These are phyloP conservation scores for Rosa chinensis DNA, from an alignment of 306 rosid species.

Conservation along the genomic window DNA sequence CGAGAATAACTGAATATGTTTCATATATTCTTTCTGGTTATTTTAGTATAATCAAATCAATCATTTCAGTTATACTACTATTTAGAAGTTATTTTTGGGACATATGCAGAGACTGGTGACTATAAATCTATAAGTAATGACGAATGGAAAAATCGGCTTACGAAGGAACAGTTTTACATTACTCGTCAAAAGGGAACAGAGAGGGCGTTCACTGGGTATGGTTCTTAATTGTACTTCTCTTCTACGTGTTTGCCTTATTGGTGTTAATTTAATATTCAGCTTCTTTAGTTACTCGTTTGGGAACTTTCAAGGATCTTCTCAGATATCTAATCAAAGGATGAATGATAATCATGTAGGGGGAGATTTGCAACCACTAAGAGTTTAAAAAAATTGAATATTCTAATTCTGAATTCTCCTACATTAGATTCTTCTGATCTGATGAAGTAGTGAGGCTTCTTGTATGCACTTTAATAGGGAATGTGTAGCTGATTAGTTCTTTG, in stretches of 20 bases:
- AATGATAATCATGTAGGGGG: not conserved
- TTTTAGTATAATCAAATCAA: not conserved
- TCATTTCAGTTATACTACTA: not conserved
- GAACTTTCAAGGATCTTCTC: not conserved
- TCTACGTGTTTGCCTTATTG: not conserved
- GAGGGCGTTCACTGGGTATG: slow-evolving; percentile 92
- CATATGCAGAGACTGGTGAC: slow-evolving; percentile 57
- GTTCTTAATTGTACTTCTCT: slow-evolving; percentile 7
- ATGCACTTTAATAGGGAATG: not conserved
- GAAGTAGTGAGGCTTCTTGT: not conserved
- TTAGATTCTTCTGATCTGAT: not conserved
- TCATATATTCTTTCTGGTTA: not conserved
- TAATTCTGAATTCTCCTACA: not conserved
- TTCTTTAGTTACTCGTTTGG: not conserved
- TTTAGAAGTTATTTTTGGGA: not conserved
- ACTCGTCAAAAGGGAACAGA: slow-evolving; percentile 94
- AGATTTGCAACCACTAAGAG: not conserved
- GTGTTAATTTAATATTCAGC: not conserved
- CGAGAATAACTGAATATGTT: not conserved
- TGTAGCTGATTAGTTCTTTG: not conserved
- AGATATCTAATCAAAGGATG: not conserved
- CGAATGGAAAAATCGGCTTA: slow-evolving; percentile 76
- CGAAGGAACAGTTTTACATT: slow-evolving; percentile 64
- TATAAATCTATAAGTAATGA: slow-evolving; percentile 56
- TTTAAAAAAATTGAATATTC: not conserved